Evolutionary conservation across 2,329 filamentous ascomycete genomes (phyloP).

Genomic region (Exophiala sideris): DNA sequence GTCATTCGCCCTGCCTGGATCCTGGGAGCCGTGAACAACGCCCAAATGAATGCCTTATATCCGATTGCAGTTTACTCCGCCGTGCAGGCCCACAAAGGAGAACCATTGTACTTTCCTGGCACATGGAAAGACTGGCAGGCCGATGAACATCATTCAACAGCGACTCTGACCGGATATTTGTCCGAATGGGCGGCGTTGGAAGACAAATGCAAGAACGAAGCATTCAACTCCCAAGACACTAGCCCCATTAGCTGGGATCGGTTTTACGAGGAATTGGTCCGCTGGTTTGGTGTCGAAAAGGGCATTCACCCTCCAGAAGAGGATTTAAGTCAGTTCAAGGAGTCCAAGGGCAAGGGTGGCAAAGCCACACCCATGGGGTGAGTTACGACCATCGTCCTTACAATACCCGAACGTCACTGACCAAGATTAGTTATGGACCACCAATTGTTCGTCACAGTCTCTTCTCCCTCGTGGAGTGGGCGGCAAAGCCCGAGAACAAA

Average conservation of each 20-base stretch:
- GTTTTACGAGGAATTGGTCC: conserved; percentile 48
- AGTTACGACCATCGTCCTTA: neutral
- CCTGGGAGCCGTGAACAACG: conserved; percentile 36
- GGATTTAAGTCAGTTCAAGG: conserved; percentile 20
- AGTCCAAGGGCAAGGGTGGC: conserved; percentile 17
- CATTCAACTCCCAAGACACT: conserved; percentile 50
- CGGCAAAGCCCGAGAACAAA: conserved; percentile 41
- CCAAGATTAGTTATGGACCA: conserved; percentile 31
- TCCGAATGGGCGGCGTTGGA: conserved; percentile 50
- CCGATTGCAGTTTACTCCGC: conserved; percentile 51
- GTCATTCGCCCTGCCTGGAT: conserved; percentile 49
- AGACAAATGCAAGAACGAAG: conserved; percentile 41
- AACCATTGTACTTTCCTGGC: conserved; percentile 44
- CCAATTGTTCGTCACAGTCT: conserved; percentile 37
- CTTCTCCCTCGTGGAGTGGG: conserved; percentile 48
- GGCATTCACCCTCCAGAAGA: conserved; percentile 31
- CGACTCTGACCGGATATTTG: conserved; percentile 49
- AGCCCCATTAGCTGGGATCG: conserved; percentile 46
- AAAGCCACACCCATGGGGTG: conserved; percentile 37
- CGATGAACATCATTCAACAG: conserved; percentile 42
- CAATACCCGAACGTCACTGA: neutral
- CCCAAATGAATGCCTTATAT: conserved; percentile 48
- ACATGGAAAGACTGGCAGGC: conserved; percentile 46
- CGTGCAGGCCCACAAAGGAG: conserved; percentile 42
- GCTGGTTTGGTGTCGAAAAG: conserved; percentile 44